A percentile compares a stretch with the other conserved stretches of the same genome.
Evolutionary conservation across 345 rosid species (phyloP).

Genomic region (Eucalyptus albens): DNA sequence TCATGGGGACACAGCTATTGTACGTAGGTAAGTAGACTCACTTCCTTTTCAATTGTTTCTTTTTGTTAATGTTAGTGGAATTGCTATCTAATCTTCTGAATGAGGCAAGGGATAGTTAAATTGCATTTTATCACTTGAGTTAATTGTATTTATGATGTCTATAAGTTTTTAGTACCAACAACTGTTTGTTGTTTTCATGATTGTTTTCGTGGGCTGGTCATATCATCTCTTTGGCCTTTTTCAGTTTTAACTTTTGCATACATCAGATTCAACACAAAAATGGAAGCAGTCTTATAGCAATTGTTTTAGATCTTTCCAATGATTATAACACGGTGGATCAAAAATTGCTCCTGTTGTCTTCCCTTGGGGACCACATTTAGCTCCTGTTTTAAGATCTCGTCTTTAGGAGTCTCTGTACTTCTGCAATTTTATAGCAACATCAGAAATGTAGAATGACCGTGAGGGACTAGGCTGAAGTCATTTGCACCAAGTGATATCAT

Average conservation of each 20-base stretch:
- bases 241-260: not conserved
- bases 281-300: not conserved
- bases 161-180: not conserved
- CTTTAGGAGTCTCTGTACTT: not conserved
- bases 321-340: not conserved
- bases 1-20: slow-evolving; percentile 85
- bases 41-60: not conserved
- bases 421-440: not conserved
- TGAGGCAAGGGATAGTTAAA: not conserved
- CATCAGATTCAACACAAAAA: not conserved
- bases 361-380: not conserved
- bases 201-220: not conserved
- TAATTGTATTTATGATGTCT: not conserved
- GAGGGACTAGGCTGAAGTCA: not conserved
- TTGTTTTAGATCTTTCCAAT: not conserved
- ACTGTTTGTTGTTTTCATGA: not conserved
- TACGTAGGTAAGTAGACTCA: slow-evolving; percentile 44
- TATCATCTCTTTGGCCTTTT: not conserved
- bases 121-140: not conserved
- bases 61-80: not conserved
- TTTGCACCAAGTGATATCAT: not conserved
- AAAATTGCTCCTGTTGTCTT: not conserved
- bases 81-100: not conserved
- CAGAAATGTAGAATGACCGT: not conserved
- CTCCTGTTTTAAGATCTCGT: not conserved